Base-by-base conservation (phyloP, 805 yeast genomes). In the Zygosaccharomyces pseudorouxii region DNA sequence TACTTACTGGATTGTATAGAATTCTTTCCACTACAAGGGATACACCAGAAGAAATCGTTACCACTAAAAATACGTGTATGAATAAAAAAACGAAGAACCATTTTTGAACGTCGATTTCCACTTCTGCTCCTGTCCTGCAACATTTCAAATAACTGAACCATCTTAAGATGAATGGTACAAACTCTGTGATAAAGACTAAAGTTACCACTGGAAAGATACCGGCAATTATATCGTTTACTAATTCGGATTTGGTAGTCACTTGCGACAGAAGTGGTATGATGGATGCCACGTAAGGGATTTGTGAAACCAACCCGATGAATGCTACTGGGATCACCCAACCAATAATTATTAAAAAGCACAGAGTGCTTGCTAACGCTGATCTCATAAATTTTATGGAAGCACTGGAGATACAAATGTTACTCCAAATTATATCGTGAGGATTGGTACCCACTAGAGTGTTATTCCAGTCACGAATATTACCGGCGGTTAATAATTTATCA, bases 261-360 rank as follows among this genome's bases (percentile, higher is more conserved):
- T 85, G 79, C 1, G 71, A 62, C 28, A 84, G 64, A 29, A 78
- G 72, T 0, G 95, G 93, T 22, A 85, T 66, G 42, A 84, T 67
- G 22, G 75, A 72, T 0, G 84, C 76, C 42, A 86, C 62, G 52
- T 81, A 76, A 0, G 90, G 87, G 2, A 83, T 70, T 56, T 89
- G 96, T 0, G 95, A 80, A 0, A 89, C 68, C 27, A 88, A 67
- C 0, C 92, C 89, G 14, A 88, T 80, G 49, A 86, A 74, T 0
- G 95, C 88, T 1, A 89, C 92, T 0, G 97, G 97, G 1, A 89
- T 64, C 1, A 88, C 86, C 83, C 95, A 89, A 1, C 79, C 77
- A 16, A 79, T 52, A 4, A 84, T 81, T 1, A 87, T 68, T 1
- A 72, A 51, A 7, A 79, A 62, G 47, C 81, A 72, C 12, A 77